phyloP scores from a whole-genome alignment of 2,329 filamentous ascomycete genomes.

The Colletotrichum sp. region DNA sequence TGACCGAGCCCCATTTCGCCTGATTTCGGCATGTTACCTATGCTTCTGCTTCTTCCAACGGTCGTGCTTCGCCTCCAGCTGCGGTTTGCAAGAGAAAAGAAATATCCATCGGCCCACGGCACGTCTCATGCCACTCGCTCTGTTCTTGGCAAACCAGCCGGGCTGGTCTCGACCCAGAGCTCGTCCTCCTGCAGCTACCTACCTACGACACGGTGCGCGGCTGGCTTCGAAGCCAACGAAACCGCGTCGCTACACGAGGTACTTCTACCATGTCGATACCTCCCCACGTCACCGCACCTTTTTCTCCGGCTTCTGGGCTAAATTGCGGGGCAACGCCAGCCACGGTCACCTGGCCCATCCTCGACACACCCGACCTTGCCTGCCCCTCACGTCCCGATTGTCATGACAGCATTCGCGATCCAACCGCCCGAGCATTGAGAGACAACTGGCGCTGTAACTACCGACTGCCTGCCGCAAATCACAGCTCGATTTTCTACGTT shows the following conservation, averaged over 20 bases:
- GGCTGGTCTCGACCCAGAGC: not conserved
- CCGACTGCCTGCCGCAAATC: not conserved
- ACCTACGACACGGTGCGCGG: not conserved
- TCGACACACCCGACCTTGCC: conserved; percentile 2
- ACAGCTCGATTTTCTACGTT: not conserved
- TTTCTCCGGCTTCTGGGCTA: conserved; percentile 13
- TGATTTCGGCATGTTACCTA: not conserved
- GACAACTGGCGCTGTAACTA: not conserved
- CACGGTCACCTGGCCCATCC: conserved; percentile 10
- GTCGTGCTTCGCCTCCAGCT: not conserved
- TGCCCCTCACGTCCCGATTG: conserved; percentile 3
- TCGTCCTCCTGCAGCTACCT: not conserved
- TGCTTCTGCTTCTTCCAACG: not conserved
- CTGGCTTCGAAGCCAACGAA: not conserved
- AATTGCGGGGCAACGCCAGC: conserved; percentile 16
- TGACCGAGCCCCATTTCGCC: not conserved
- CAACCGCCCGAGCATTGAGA: not conserved
- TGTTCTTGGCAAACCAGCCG: conserved; percentile 4
- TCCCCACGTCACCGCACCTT: conserved; percentile 18
- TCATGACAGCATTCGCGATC: conserved; percentile 8
- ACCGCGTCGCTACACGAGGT: conserved; percentile 6
- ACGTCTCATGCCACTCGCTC: conserved; percentile 5
- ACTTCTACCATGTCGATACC: conserved; percentile 1
- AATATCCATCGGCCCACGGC: not conserved
- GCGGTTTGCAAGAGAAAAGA: not conserved